A percentile compares a stretch with the other conserved stretches of the same genome.
These are phyloP conservation scores for Cercophora samala DNA, from an alignment of 495 filamentous ascomycete species.

Conservation along the genomic window DNA sequence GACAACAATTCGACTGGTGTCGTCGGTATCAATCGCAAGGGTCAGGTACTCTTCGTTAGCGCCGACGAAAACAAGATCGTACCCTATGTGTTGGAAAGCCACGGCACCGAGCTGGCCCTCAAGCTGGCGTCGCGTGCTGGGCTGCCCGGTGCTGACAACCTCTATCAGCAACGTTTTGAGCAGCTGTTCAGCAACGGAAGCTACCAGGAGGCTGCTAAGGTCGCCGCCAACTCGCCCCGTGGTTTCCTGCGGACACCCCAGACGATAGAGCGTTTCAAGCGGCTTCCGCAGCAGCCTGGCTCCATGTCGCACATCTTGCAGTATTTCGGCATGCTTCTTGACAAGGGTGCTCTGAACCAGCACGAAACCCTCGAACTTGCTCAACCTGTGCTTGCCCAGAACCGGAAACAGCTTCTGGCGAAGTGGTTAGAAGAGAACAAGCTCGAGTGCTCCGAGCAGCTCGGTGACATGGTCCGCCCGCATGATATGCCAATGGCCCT, in stretches of 20 bases:
- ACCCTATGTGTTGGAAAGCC: slow-evolving; percentile 91
- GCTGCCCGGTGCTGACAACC: slow-evolving; percentile 89
- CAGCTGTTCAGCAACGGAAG: slow-evolving; percentile 70
- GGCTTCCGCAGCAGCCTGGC: slow-evolving; percentile 65
- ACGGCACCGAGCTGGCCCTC: slow-evolving; percentile 83
- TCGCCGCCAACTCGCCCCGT: slow-evolving; percentile 92
- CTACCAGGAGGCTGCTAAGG: slow-evolving; percentile 85
- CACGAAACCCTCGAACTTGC: slow-evolving; percentile 93
- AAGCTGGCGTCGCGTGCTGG: slow-evolving; percentile 94
- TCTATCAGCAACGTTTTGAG: slow-evolving; percentile 91
- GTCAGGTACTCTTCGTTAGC: slow-evolving; percentile 89
- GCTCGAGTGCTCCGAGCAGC: slow-evolving; percentile 88
- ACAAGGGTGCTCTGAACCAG: slow-evolving; percentile 89
- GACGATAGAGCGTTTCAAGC: slow-evolving; percentile 94
- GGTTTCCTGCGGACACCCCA: slow-evolving; percentile 91
- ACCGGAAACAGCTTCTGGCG: slow-evolving; percentile 90
- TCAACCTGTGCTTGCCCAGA: slow-evolving; percentile 85
- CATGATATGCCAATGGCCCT: slow-evolving; percentile 86
- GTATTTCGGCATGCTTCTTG: slow-evolving; percentile 95
- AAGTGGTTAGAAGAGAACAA: slow-evolving; percentile 98
- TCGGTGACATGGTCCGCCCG: slow-evolving; percentile 86
- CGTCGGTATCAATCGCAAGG: slow-evolving; percentile 94
- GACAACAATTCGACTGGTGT: slow-evolving; percentile 84
- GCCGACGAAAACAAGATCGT: slow-evolving; percentile 89
- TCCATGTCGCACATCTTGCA: slow-evolving; percentile 92